Percentiles rank a stretch among this genome's conserved stretches.
Conservation (phyloP, 768 basidiomycete species). For the Mycena indigotica region DNA sequence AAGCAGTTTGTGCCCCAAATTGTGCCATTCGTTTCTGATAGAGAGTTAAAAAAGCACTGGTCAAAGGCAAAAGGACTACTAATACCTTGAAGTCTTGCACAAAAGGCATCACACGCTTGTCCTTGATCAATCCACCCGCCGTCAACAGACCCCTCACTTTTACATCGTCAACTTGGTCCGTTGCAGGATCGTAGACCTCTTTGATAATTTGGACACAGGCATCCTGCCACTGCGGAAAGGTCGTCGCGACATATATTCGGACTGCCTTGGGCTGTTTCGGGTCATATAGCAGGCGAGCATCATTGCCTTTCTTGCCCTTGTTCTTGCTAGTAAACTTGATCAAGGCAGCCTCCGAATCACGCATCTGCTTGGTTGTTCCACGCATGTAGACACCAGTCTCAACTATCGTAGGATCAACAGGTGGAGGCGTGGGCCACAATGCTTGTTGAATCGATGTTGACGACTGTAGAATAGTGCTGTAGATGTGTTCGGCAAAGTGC, state of each 20-base stretch:
- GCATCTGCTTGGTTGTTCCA: conserved; percentile 84
- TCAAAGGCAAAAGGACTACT: neutral
- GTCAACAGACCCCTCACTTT: conserved; percentile 71
- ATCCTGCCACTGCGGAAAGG: conserved; percentile 95
- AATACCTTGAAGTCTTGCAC: conserved; percentile 89
- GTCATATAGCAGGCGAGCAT: conserved; percentile 62
- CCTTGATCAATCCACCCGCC: conserved; percentile 83
- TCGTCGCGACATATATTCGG: conserved; percentile 85
- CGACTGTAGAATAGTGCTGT: conserved; percentile 72
- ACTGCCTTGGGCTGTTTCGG: conserved; percentile 84
- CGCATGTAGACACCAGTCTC: conserved; percentile 87
- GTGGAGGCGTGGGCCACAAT: conserved; percentile 68
- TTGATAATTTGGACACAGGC: conserved; percentile 73
- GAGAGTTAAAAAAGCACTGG: conserved; percentile 1
- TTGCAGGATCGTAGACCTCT: conserved; percentile 60
- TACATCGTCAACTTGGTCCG: conserved; percentile 77
- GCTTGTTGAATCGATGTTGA: conserved; percentile 80
- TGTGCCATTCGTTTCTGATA: conserved; percentile 78
- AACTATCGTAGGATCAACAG: conserved; percentile 66
- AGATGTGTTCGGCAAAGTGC: conserved; percentile 92
- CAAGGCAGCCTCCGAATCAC: conserved; percentile 81
- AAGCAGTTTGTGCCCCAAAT: conserved; percentile 73
- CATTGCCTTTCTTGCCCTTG: conserved; percentile 58
- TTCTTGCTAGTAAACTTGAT: conserved; percentile 80
- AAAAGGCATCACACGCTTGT: conserved; percentile 96